Conservation (phyloP, 2,329 filamentous ascomycete genomes). For the Trichophyton schoenleinii region DNA sequence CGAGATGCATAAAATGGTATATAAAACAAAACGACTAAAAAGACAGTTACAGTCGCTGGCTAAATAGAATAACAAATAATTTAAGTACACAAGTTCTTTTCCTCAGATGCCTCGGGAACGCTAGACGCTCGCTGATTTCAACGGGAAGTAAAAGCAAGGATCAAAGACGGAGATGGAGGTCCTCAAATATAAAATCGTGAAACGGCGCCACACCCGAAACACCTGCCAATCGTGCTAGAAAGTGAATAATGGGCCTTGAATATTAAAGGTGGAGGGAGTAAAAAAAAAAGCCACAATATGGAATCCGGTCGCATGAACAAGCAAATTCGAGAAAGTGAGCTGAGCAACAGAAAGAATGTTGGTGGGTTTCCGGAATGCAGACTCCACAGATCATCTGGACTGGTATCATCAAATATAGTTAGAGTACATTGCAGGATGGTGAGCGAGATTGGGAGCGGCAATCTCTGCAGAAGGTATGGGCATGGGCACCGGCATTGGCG, state of each 20-base stretch:
- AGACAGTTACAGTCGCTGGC: background rate
- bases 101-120: background rate
- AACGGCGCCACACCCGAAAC: background rate
- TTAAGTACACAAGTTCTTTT: background rate
- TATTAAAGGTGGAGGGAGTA: background rate
- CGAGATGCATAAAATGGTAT: background rate
- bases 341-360: background rate
- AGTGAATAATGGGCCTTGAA: background rate
- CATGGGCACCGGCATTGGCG: conserved; percentile 6
- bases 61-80: background rate
- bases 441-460: conserved; percentile 43
- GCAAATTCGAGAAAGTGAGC: background rate
- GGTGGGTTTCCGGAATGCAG: background rate
- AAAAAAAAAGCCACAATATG: background rate
- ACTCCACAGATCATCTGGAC: background rate
- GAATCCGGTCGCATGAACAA: too few species aligned
- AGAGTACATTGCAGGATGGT: conserved; percentile 39
- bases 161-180: background rate
- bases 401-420: conserved; percentile 9
- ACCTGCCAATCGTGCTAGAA: background rate
- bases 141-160: background rate
- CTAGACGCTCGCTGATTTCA: background rate
- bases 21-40: background rate
- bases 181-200: background rate
- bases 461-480: conserved; percentile 23